These are phyloP conservation scores for Cystobasidium onofrii DNA, from an alignment of 768 basidiomycete genomes.

Conservation along the genomic window DNA sequence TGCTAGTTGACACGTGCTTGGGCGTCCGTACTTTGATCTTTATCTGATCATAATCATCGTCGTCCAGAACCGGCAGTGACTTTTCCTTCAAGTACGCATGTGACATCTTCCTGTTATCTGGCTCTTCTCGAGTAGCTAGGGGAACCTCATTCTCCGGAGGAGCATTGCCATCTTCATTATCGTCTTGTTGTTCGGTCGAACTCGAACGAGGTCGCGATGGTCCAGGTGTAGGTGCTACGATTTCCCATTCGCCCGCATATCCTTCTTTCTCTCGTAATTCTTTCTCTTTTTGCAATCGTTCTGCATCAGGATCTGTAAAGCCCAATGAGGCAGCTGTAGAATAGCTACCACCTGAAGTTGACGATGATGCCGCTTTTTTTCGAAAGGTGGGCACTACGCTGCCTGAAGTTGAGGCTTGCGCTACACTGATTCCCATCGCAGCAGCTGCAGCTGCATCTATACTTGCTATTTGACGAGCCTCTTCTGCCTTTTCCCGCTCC, in stretches of 20 bases:
- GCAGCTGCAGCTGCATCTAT: constrained; percentile 63
- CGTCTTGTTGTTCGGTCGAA: constrained; percentile 35
- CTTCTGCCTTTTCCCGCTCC: constrained; percentile 51
- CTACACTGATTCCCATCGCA: constrained; percentile 35
- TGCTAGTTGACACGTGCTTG: background rate
- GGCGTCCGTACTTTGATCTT: constrained; percentile 46
- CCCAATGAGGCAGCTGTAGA: constrained; percentile 79
- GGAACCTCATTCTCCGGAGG: constrained; percentile 44
- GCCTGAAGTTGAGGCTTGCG: background rate
- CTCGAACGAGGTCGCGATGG: constrained; percentile 39
- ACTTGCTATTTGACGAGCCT: constrained; percentile 72
- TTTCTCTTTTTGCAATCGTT: constrained; percentile 56
- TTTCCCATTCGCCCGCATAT: constrained; percentile 67
- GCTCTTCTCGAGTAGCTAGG: constrained; percentile 49
- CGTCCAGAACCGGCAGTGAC: constrained; percentile 54
- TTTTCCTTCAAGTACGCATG: constrained; percentile 8
- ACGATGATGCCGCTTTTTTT: constrained; percentile 45
- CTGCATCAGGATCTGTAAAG: constrained; percentile 66
- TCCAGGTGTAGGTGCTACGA: constrained; percentile 50
- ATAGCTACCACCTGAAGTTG: constrained; percentile 50
- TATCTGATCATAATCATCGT: constrained; percentile 71
- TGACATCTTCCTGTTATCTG: constrained; percentile 38
- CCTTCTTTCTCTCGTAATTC: constrained; percentile 60
- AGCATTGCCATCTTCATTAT: constrained; percentile 51
- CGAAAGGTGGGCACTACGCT: constrained; percentile 12